Evolutionary conservation across 306 rosid species (phyloP), one percentile per base, ranked within the genome.

Genomic region (Begonia fuchsioides): DNA sequence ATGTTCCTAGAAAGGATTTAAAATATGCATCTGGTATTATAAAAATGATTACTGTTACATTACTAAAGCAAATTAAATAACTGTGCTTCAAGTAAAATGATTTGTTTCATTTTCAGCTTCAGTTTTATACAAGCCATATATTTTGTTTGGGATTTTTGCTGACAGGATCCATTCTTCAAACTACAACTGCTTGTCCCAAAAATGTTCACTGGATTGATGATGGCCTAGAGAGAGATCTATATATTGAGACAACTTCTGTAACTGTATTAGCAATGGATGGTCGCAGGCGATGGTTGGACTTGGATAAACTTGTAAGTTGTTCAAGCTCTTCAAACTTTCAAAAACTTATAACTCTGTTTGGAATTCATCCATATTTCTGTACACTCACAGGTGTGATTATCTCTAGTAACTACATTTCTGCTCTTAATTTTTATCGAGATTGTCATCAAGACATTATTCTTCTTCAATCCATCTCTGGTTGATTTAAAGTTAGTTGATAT

Each of bases 191-290:
- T 43, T 92, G 98, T 66, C 94, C 98, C 57, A 67, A 72, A 60
- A 77, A 65, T 51, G 35, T 69, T 75, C 79, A 52, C 53, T 92
- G 98, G 98, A 75, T 61, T 65, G 96, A 85, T 32, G 94, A 76
- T 67, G 84, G 92, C 70, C 94, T 92, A 43, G 98, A 92, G 69
- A 92, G 76, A 66, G 98, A 92, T 64, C 68, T 92, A 39, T 81
- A 79, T 71, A 81, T 92, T 59, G 72, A 79, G 73, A 79, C 74
- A 26, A 65, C 69, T 60, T 81, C 78, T 26, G 81, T 92, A 59
- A 66, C 98, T 52, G 85, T 92, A 55, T 72, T 92, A 68, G 98
- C 98, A 50, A 92, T 92, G 98, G 98, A 92, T 77, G 98, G 98
- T 71, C 84, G 98, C 51, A 77, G 94, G 65, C 76, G 96, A 63